Evolutionary conservation across 2,329 filamentous ascomycete species (phyloP).

Genomic region (Chrysoporthe austroafricana): DNA sequence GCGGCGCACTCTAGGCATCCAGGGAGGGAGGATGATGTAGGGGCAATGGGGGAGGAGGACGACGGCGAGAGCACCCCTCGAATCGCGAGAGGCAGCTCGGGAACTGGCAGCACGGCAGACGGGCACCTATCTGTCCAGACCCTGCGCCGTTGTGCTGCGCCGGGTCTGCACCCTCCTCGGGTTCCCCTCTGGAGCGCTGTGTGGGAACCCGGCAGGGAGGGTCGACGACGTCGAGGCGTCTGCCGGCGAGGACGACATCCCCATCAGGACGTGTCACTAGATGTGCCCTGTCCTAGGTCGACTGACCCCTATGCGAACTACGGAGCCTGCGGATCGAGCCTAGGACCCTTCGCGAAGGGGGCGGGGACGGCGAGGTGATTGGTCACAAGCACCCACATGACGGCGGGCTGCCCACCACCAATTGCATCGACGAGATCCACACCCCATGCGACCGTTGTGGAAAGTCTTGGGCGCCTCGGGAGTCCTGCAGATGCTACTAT

Average conservation of each 20-base stretch:
- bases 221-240: not conserved
- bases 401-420: constrained; percentile 21
- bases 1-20: not conserved
- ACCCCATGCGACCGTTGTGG: not conserved
- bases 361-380: constrained; percentile 14
- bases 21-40: not conserved
- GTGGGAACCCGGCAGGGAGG: no score
- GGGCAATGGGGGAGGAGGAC: not conserved
- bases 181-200: no score
- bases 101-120: not conserved
- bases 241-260: not conserved
- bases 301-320: constrained; percentile 5
- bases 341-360: constrained; percentile 20
- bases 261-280: not conserved
- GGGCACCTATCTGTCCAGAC: not conserved
- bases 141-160: not conserved
- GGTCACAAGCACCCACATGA: constrained; percentile 25
- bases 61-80: constrained; percentile 1
- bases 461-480: not conserved
- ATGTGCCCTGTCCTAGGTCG: constrained; percentile 9
- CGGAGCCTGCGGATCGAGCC: constrained; percentile 19
- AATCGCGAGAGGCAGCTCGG: not conserved
- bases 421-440: constrained; percentile 22
- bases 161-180: no score
- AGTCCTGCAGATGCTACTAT: not conserved